Evolutionary conservation across 2,329 filamentous ascomycete species (phyloP).

Genomic region (Magnaporthiopsis incrustans): DNA sequence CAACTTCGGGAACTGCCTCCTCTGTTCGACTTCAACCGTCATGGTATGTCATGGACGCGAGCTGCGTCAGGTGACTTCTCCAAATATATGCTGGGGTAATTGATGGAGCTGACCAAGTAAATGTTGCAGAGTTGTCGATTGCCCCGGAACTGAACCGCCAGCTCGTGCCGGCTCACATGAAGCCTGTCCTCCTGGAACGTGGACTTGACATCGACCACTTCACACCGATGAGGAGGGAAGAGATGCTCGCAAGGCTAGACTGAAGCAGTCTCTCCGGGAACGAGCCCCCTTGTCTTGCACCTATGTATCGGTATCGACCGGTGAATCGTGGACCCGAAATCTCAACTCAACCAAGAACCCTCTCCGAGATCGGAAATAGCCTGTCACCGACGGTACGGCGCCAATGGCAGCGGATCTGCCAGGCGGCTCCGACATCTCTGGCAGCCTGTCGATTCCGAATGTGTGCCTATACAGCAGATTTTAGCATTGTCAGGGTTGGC

Average conservation of each 20-base stretch:
- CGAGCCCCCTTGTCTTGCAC: conserved; percentile 1
- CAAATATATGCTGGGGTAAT: not conserved
- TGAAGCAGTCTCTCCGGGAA: conserved; percentile 39
- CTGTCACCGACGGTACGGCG: conserved; percentile 5
- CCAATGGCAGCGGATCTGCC: not conserved
- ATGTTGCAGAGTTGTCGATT: conserved; percentile 82
- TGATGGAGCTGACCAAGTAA: conserved; percentile 11
- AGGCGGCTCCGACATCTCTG: not conserved
- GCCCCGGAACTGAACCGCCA: conserved; percentile 78
- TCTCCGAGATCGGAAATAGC: conserved; percentile 4
- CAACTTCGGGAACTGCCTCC: conserved; percentile 73
- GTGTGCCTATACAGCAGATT: not conserved
- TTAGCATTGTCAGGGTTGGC: not conserved
- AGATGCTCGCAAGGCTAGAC: conserved; percentile 97
- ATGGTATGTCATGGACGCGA: conserved; percentile 57
- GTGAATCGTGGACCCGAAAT: conserved; percentile 11
- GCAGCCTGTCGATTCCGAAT: not conserved
- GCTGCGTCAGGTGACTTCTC: too few relatives aligned
- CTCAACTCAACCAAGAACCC: conserved; percentile 2
- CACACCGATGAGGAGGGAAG: conserved; percentile 80
- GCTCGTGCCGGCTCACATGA: conserved; percentile 78
- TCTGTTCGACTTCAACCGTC: conserved; percentile 87
- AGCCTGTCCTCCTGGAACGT: conserved; percentile 61
- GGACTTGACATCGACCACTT: conserved; percentile 93
- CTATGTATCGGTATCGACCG: conserved; percentile 5